These are phyloP conservation scores for Thalassia testudinum DNA, from an alignment of 116 monocot species.

Conservation along the genomic window DNA sequence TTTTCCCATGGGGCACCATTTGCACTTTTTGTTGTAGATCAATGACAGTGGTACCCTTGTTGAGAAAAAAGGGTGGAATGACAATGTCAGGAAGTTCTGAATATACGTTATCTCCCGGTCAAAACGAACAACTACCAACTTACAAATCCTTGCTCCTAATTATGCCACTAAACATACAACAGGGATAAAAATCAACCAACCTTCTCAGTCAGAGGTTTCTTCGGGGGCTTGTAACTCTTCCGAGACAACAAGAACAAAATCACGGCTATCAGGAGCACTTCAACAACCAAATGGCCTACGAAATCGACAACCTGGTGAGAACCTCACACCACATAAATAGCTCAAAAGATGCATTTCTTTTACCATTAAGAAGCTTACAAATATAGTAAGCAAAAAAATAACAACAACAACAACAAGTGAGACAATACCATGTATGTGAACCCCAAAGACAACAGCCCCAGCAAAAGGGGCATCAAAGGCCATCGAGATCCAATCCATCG, in stretches of 20 bases:
- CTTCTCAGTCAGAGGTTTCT: slow-evolving; percentile 89
- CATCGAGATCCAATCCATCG: slow-evolving; percentile 36
- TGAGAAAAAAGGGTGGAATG: no score
- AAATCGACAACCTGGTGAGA: no score
- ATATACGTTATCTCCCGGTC: not conserved
- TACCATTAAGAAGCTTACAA: no score
- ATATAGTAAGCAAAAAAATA: no score
- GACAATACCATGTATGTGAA: slow-evolving; percentile 61
- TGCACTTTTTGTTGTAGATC: no score
- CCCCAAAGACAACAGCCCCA: slow-evolving; percentile 63
- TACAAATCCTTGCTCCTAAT: not conserved
- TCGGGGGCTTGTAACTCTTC: slow-evolving; percentile 95
- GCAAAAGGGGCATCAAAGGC: slow-evolving; percentile 50
- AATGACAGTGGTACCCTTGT: no score
- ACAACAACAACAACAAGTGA: no score
- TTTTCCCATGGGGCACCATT: no score
- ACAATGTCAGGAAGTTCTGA: no score
- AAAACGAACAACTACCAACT: not conserved
- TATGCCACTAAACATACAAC: not conserved
- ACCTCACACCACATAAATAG: no score
- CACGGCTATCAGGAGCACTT: slow-evolving; percentile 63
- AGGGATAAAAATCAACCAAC: no score
- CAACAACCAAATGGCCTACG: slow-evolving; percentile 71
- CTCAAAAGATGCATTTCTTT: no score
- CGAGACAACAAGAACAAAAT: slow-evolving; percentile 73